A percentile compares a stretch with the other conserved stretches of the same genome.
These are phyloP conservation scores for Erodium moschatum DNA, from an alignment of 441 rosid species.

Conservation along the genomic window DNA sequence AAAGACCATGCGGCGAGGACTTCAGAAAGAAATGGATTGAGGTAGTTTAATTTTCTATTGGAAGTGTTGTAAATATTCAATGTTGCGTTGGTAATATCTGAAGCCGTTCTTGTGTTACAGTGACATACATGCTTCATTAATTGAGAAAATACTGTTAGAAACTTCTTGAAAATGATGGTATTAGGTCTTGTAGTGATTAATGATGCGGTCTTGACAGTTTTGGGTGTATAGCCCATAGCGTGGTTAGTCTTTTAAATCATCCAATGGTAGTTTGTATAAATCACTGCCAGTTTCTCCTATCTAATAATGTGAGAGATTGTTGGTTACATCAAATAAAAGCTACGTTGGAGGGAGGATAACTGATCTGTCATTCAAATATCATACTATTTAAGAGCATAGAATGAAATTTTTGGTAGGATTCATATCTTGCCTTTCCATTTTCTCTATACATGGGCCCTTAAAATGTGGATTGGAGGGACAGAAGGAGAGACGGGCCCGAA, in stretches of 20 bases:
- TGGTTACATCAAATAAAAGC: background rate
- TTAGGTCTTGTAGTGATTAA: background rate
- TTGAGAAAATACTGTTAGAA: background rate
- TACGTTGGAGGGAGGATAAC: background rate
- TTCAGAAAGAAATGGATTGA: slow-evolving; percentile 92
- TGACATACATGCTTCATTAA: background rate
- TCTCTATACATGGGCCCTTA: background rate
- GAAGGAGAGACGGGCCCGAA: background rate
- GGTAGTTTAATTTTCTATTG: slow-evolving; percentile 31
- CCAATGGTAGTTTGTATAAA: background rate
- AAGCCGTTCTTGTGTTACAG: background rate
- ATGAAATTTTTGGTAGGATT: background rate
- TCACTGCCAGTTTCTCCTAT: background rate
- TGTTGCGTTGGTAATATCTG: slow-evolving; percentile 1
- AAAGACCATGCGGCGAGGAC: slow-evolving; percentile 67
- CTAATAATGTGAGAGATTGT: background rate
- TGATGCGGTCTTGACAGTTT: background rate
- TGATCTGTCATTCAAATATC: background rate
- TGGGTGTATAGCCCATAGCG: background rate
- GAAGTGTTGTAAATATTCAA: background rate
- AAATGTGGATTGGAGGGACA: background rate
- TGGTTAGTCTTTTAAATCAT: background rate
- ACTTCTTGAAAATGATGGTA: background rate
- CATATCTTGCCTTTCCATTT: background rate
- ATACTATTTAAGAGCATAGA: background rate